Conservation (phyloP, 208 protist species). For the Crithidia mellificae region DNA sequence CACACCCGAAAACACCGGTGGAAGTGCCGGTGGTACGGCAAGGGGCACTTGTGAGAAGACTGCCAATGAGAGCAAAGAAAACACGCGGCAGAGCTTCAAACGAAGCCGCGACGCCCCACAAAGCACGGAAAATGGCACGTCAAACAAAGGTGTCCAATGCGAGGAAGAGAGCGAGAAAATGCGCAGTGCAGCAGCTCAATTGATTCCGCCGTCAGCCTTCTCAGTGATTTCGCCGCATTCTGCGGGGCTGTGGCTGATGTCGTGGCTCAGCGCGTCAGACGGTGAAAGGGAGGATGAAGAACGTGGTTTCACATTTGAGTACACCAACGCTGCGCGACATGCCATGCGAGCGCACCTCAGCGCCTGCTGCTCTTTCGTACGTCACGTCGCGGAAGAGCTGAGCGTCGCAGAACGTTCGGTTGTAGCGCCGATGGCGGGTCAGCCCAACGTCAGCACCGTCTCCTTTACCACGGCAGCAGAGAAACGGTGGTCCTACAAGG, state of each 20-base stretch:
- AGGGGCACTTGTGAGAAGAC: no score
- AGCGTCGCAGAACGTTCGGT: not conserved
- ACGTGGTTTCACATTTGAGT: not conserved
- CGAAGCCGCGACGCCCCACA: no score
- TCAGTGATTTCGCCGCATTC: not conserved
- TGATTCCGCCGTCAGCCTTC: not conserved
- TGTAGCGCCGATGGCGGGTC: not conserved
- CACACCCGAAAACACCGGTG: not conserved
- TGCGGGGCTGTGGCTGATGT: not conserved
- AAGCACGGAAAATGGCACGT: no score
- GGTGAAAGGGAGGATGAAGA: not conserved
- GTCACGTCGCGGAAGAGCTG: not conserved
- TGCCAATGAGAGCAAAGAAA: no score
- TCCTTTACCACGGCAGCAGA: not conserved
- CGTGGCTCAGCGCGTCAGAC: not conserved
- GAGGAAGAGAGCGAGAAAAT: no score
- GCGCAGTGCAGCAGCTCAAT: not conserved
- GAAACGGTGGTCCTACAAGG: not conserved
- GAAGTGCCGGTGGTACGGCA: not conserved
- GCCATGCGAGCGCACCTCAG: conserved; percentile 24
- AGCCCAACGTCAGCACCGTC: not conserved
- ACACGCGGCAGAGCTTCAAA: no score
- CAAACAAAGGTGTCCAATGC: no score
- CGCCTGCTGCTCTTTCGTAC: conserved; percentile 20
- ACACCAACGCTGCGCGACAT: conserved; percentile 1